Conservation (phyloP, 495 filamentous ascomycete genomes). For the Saxophila tyrrhenica region DNA sequence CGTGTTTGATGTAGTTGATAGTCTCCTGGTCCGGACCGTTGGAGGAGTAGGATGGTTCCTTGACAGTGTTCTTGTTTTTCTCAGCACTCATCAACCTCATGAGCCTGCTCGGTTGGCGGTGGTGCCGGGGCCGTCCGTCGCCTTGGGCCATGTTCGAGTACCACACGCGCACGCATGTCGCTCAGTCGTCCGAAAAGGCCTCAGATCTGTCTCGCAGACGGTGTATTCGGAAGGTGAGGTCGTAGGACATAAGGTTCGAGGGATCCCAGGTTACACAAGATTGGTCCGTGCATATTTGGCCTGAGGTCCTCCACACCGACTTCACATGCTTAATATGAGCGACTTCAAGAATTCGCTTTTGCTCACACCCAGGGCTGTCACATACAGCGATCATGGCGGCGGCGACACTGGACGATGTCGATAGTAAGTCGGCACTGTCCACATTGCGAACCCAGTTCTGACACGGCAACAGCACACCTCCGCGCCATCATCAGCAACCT, state of each 20-base stretch:
- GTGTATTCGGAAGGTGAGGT: too few species aligned
- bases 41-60: background rate
- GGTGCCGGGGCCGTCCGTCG: slow-evolving; percentile 4
- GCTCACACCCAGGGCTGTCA: too few species aligned
- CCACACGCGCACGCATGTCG: too few species aligned
- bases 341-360: too few species aligned
- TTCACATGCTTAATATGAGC: too few species aligned
- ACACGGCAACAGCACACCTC: slow-evolving; percentile 2
- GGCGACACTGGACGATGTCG: slow-evolving; percentile 36
- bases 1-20: slow-evolving; percentile 48
- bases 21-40: slow-evolving; percentile 42
- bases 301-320: too few species aligned
- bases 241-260: too few species aligned
- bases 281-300: too few species aligned
- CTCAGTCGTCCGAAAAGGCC: too few species aligned
- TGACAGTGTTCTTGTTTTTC: background rate
- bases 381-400: slow-evolving; percentile 33
- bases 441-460: slow-evolving; percentile 2
- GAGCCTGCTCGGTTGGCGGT: slow-evolving; percentile 4
- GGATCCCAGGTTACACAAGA: too few species aligned
- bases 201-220: too few species aligned
- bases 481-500: slow-evolving; percentile 68
- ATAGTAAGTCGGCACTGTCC: slow-evolving; percentile 33
- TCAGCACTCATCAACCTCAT: background rate
- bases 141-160: background rate